Evolutionary conservation across 768 basidiomycete species (phyloP).

Genomic region (Mycena leptocephala): DNA sequence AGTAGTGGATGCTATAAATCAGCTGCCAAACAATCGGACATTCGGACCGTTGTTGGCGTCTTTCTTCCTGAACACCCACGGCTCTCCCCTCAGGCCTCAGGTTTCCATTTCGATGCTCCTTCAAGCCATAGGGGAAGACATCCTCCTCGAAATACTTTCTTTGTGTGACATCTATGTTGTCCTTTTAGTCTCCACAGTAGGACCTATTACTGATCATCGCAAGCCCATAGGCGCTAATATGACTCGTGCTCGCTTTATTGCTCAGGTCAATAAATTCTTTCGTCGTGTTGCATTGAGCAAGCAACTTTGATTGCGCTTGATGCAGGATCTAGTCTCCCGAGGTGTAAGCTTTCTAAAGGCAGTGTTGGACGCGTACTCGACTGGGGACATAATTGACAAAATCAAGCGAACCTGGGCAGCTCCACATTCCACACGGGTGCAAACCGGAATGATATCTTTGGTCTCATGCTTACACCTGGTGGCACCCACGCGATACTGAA

Average conservation of each 20-base stretch:
- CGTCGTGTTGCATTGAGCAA: background rate
- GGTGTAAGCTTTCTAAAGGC: background rate
- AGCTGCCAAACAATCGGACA: too few species aligned
- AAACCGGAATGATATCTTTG: background rate
- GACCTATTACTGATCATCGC: background rate
- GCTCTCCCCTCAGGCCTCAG: too few species aligned
- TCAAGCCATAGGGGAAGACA: background rate
- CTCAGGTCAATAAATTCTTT: background rate
- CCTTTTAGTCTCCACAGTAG: background rate
- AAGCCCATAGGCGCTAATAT: background rate
- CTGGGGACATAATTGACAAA: background rate
- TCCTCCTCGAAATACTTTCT: background rate
- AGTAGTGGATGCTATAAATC: too few species aligned
- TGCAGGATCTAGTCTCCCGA: background rate
- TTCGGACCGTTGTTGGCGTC: too few species aligned
- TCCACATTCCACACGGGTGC: background rate
- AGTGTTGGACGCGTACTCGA: background rate
- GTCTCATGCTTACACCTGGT: background rate
- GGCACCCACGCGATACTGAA: background rate
- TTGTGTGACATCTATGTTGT: background rate
- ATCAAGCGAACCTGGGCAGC: background rate
- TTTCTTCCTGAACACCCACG: too few species aligned
- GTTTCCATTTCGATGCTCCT: too few species aligned
- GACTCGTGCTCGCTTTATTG: background rate
- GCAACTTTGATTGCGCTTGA: background rate